Percentiles rank a stretch among this genome's conserved stretches.
phyloP scores from a whole-genome alignment of 176 grass and related monocot genomes.

The Triticum monococcum region DNA sequence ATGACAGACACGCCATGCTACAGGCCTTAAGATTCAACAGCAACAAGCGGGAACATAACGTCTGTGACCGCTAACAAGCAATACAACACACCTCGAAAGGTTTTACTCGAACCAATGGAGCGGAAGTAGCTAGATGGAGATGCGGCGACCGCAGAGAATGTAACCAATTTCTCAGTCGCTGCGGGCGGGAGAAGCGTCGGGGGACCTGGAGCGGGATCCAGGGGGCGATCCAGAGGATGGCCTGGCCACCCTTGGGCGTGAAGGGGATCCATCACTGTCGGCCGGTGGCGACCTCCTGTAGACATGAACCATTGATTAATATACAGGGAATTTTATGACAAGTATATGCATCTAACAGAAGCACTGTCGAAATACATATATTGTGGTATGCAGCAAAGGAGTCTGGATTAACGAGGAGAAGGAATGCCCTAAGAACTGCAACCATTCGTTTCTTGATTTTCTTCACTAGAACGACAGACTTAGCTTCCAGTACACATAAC shows the following conservation, averaged over 20 bases:
- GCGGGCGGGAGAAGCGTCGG: constrained; percentile 38
- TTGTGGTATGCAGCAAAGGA: neutral
- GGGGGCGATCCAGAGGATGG: constrained; percentile 52
- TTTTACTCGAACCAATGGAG: neutral
- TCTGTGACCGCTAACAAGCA: constrained; percentile 11
- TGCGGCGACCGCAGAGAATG: neutral
- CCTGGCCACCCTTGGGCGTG: constrained; percentile 34
- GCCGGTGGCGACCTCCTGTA: constrained; percentile 25
- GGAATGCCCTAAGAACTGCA: neutral
- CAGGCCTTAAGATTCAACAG: neutral
- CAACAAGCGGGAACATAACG: neutral
- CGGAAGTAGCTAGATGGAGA: neutral
- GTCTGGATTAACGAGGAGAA: neutral
- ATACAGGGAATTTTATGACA: neutral
- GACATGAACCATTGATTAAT: neutral
- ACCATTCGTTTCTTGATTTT: neutral
- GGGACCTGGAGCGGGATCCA: constrained; percentile 64
- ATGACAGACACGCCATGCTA: neutral
- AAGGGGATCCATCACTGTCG: constrained; percentile 42
- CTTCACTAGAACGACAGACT: neutral
- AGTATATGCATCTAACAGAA: neutral
- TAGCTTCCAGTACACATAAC: neutral
- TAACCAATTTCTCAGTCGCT: constrained; percentile 34
- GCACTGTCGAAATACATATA: neutral
- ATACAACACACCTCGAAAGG: neutral